phyloP scores from a whole-genome alignment of 23 red algal species.

The Gracilariopsis chorda region DNA sequence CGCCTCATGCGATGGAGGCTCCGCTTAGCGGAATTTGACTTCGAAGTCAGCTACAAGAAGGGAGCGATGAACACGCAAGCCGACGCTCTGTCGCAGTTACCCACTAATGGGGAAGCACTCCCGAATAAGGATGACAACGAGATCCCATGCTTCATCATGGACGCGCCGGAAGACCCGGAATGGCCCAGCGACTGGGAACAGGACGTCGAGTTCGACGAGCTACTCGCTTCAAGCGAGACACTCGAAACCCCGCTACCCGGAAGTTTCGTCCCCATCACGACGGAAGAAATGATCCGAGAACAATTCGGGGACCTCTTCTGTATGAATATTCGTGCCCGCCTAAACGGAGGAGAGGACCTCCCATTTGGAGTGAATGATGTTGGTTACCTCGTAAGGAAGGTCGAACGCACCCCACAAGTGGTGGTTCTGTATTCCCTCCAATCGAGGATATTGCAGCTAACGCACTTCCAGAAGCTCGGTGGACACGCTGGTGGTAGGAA shows the following conservation, averaged over 20 bases:
- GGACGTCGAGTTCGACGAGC: neutral
- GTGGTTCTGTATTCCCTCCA: neutral
- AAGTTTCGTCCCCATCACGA: neutral
- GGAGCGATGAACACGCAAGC: neutral
- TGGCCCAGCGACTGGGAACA: neutral
- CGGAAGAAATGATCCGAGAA: conserved; percentile 8
- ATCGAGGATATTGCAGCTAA: neutral
- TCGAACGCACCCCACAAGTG: neutral
- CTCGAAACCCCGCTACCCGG: neutral
- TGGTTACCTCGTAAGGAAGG: too few species aligned
- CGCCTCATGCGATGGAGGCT: too few species aligned
- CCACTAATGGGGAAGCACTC: neutral
- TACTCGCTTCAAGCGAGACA: neutral
- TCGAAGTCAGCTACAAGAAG: too few species aligned
- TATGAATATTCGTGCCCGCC: too few species aligned
- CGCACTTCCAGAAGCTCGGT: too few species aligned
- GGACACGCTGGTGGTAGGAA: too few species aligned
- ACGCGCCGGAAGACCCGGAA: too few species aligned
- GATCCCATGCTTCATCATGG: conserved; percentile 20
- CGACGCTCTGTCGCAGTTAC: too few species aligned
- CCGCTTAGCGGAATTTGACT: too few species aligned
- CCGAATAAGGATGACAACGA: neutral
- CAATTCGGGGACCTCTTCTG: neutral
- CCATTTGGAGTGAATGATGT: too few species aligned
- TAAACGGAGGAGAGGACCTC: too few species aligned